Conservation (phyloP, 2,329 filamentous ascomycete species). For the Fonsecaea multimorphosa region DNA sequence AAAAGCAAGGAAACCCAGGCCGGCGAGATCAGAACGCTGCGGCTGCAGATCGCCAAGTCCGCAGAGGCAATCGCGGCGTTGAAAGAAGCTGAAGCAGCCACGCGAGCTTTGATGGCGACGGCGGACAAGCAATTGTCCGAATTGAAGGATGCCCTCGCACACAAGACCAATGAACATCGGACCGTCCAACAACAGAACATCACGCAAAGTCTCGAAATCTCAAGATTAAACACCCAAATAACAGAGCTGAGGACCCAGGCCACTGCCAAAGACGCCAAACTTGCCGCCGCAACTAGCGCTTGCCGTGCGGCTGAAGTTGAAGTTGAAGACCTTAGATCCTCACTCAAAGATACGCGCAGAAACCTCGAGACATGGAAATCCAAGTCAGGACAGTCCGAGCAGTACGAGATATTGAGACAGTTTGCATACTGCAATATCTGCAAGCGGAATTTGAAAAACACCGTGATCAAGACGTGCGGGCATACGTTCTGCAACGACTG, state of each 20-base stretch:
- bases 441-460: conserved; percentile 91
- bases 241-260: conserved; percentile 75
- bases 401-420: conserved; percentile 36
- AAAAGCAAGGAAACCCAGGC: conserved; percentile 89
- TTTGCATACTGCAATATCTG: conserved; percentile 90
- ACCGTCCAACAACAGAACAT: conserved; percentile 73
- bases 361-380: conserved; percentile 82
- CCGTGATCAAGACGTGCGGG: conserved; percentile 88
- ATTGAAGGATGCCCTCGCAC: conserved; percentile 76
- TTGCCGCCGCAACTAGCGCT: conserved; percentile 67
- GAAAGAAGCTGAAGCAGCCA: conserved; percentile 85
- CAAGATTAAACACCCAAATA: conserved; percentile 73
- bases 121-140: conserved; percentile 91
- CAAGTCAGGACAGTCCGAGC: conserved; percentile 39
- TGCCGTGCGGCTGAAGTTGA: conserved; percentile 71
- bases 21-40: conserved; percentile 77
- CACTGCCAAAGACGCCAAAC: conserved; percentile 74
- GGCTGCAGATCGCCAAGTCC: conserved; percentile 84
- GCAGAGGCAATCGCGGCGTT: conserved; percentile 92
- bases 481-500: conserved; percentile 93
- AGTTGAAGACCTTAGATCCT: conserved; percentile 77
- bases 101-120: conserved; percentile 76
- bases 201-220: conserved; percentile 70
- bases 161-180: conserved; percentile 73
- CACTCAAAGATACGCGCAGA: conserved; percentile 78